phyloP scores from a whole-genome alignment of 2,329 filamentous ascomycete species.

The Colletotrichum ledebouriae region DNA sequence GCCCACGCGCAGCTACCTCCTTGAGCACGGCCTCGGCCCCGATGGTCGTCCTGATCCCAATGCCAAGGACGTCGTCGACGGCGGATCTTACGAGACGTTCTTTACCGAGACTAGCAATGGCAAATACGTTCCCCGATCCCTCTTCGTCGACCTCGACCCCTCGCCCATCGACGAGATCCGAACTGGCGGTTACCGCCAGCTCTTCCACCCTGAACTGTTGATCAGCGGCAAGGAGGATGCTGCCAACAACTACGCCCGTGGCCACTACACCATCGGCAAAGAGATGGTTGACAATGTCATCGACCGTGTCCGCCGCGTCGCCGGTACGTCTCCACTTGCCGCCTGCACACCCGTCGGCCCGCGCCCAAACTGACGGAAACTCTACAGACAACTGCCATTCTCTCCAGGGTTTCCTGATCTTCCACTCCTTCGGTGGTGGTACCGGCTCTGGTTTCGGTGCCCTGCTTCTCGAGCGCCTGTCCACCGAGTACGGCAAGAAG shows the following conservation, averaged over 20 bases:
- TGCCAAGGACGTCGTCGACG: slow-evolving; percentile 69
- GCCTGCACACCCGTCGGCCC: not conserved
- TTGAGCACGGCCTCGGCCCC: slow-evolving; percentile 77
- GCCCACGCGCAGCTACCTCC: slow-evolving; percentile 69
- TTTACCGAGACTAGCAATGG: slow-evolving; percentile 79
- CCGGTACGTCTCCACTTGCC: slow-evolving; percentile 62
- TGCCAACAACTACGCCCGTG: slow-evolving; percentile 82
- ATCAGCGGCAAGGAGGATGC: slow-evolving; percentile 83
- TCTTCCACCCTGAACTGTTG: slow-evolving; percentile 80
- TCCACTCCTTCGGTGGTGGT: slow-evolving; percentile 81
- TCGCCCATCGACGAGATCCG: slow-evolving; percentile 82
- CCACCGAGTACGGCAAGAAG: slow-evolving; percentile 83
- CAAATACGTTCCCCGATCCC: slow-evolving; percentile 79
- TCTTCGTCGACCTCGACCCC: slow-evolving; percentile 80
- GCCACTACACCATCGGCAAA: slow-evolving; percentile 83
- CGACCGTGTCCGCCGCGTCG: slow-evolving; percentile 77
- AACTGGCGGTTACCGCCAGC: slow-evolving; percentile 74
- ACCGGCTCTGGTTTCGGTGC: slow-evolving; percentile 81
- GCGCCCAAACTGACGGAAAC: slow-evolving; percentile 42
- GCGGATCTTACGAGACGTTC: slow-evolving; percentile 78
- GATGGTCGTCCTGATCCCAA: slow-evolving; percentile 76
- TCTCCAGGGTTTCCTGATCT: slow-evolving; percentile 80
- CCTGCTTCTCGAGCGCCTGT: slow-evolving; percentile 78
- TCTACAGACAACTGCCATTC: slow-evolving; percentile 76
- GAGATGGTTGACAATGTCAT: slow-evolving; percentile 80